phyloP scores from a whole-genome alignment of 2,329 filamentous ascomycete genomes.

The Colletotrichum sp. region DNA sequence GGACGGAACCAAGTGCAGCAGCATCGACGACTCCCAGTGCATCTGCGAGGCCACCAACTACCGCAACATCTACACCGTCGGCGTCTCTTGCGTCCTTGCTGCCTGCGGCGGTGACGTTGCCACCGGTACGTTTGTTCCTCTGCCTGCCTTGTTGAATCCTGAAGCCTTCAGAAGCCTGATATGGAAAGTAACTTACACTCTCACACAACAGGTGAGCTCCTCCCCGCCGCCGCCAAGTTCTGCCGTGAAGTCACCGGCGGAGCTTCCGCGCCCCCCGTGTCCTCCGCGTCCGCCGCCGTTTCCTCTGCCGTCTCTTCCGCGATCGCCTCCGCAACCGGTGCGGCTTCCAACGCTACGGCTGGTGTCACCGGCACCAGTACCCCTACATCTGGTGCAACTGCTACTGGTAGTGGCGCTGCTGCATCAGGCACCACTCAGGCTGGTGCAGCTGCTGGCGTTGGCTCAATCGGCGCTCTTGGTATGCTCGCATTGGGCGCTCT shows the following conservation, averaged over 20 bases:
- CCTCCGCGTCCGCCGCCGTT: not conserved
- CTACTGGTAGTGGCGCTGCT: not conserved
- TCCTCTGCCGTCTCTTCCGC: not conserved
- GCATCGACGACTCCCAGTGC: conserved; percentile 25
- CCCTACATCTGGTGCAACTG: not conserved
- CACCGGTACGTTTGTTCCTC: conserved; percentile 23
- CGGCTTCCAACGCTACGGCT: not conserved
- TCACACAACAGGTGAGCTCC: conserved; percentile 24
- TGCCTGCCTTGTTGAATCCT: too few species aligned
- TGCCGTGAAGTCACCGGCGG: conserved; percentile 21
- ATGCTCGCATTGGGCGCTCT: conserved; percentile 16
- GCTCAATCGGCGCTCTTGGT: not conserved
- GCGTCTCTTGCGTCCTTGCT: conserved; percentile 46
- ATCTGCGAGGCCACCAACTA: conserved; percentile 29
- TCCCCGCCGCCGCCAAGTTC: conserved; percentile 26
- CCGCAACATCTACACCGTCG: conserved; percentile 43
- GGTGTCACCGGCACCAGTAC: not conserved
- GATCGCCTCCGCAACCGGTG: not conserved
- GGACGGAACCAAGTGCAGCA: conserved; percentile 23
- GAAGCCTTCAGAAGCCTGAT: too few species aligned
- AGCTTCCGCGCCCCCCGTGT: not conserved
- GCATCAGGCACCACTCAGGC: not conserved
- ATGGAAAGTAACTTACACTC: not conserved
- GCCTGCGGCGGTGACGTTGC: conserved; percentile 41
- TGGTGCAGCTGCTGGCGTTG: not conserved